phyloP scores from a whole-genome alignment of 805 yeast species.

The Candida methanosorbosa region DNA sequence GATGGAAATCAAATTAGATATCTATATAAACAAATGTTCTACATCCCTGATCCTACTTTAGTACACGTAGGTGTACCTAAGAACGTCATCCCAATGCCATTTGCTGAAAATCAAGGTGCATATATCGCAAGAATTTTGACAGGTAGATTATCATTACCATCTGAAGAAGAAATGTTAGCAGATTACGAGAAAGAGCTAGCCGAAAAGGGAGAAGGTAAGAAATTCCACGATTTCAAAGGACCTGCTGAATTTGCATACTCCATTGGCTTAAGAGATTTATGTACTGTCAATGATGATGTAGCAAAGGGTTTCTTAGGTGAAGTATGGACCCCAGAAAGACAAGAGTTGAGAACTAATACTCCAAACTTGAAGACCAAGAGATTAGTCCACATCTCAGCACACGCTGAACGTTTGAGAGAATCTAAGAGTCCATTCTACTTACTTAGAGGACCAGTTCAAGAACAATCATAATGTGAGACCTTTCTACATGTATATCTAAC shows the following conservation, averaged over 20 bases:
- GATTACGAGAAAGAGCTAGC: slow-evolving; percentile 25
- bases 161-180: slow-evolving; percentile 24
- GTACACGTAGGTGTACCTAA: slow-evolving; percentile 33
- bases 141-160: slow-evolving; percentile 34
- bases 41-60: slow-evolving; percentile 36
- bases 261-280: slow-evolving; percentile 31
- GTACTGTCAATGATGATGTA: slow-evolving; percentile 23
- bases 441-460: slow-evolving; percentile 9
- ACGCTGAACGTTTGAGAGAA: slow-evolving; percentile 17
- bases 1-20: slow-evolving; percentile 30
- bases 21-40: slow-evolving; percentile 38
- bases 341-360: slow-evolving; percentile 15
- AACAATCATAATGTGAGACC: no score
- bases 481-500: no score
- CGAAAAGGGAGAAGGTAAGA: slow-evolving; percentile 35
- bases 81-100: slow-evolving; percentile 42
- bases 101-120: slow-evolving; percentile 40
- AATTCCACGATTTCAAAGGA: slow-evolving; percentile 42
- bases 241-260: slow-evolving; percentile 58
- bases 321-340: slow-evolving; percentile 19
- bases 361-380: slow-evolving; percentile 20
- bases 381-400: slow-evolving; percentile 17
- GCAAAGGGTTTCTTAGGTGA: slow-evolving; percentile 24
- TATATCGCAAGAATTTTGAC: slow-evolving; percentile 31
- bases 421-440: slow-evolving; percentile 17